Evolutionary conservation across 176 grass and related monocot genomes (phyloP).

Genomic region (Avena eriantha): DNA sequence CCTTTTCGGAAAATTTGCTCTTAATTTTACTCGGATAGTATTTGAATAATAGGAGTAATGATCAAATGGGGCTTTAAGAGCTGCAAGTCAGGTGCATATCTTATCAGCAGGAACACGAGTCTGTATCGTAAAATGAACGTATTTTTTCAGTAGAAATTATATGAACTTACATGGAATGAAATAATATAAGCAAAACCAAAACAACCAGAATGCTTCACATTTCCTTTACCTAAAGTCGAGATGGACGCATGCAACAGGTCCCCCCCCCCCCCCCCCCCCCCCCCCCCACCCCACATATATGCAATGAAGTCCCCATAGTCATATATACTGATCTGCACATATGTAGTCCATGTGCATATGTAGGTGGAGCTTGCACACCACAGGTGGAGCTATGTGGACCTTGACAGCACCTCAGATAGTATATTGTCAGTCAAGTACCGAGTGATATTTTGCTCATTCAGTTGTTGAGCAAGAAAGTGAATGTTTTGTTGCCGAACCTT

Average conservation of each 20-base stretch:
- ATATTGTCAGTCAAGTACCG: background rate
- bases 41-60: background rate
- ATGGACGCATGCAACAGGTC: background rate
- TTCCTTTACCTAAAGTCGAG: background rate
- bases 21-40: background rate
- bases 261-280: no score
- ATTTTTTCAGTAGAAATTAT: background rate
- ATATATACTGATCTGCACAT: no score
- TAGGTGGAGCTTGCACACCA: background rate
- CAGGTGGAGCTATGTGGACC: background rate
- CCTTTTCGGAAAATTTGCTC: background rate
- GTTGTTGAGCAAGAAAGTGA: constrained; percentile 83
- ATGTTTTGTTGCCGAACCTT: constrained; percentile 6
- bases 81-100: constrained; percentile 7
- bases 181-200: background rate
- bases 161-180: background rate
- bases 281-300: background rate
- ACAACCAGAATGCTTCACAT: background rate
- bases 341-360: background rate
- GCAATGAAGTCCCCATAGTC: background rate
- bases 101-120: constrained; percentile 15
- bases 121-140: background rate
- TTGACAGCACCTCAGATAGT: background rate
- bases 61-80: background rate
- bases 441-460: constrained; percentile 40